Base-by-base conservation (phyloP, 2,329 filamentous ascomycete genomes). In the Huntiella decipiens region DNA sequence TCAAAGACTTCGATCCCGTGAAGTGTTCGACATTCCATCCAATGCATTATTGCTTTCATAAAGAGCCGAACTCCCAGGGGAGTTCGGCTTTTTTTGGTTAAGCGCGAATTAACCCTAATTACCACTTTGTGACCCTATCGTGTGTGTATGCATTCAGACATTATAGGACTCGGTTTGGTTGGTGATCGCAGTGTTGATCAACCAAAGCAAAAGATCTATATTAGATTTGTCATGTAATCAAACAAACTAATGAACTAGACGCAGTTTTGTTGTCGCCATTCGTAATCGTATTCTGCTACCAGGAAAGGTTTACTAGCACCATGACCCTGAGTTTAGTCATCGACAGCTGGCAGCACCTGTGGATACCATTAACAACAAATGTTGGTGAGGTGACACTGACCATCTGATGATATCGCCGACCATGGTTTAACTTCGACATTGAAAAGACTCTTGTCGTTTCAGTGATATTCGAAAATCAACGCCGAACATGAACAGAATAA, bases 1-100 rank as follows among this genome's bases (percentile, higher is more conserved):
- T 43, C 37, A 32, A 43, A 49, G 44, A 51, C 64, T 65, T 65
- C 70, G 68, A 67, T 75, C 70, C 72, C 72, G 72, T 76, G 74
- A 69, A 73, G 71, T 66, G 66, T 61, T 67, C 71, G 67, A 74
- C 70, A 73, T 70, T 47, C 13, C 42, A 40, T 35, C 8, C 19
- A 35, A 31, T 32, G 45, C 17, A 43, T 16, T n/a, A 19, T 42
- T 46, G 13, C 16, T 46, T 37, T 46, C n/a, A 34, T 39, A 33
- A 42, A 36, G 11, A 31, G 43, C 15, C 5, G 16, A 38, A 34
- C 33, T 37, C 15, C 16, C 15, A 4, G 12, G 17, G 39, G 39
- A 42, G 17, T 16, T 16, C 13, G 40, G 7, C 31, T 28, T 35
- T 43, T 34, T 43, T 43, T 32, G 22, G n/a, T 12, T 1, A 3